Evolutionary conservation across 345 rosid genomes (phyloP), one percentile per base, ranked within the genome.

Genomic region (Cardamine occulta): DNA sequence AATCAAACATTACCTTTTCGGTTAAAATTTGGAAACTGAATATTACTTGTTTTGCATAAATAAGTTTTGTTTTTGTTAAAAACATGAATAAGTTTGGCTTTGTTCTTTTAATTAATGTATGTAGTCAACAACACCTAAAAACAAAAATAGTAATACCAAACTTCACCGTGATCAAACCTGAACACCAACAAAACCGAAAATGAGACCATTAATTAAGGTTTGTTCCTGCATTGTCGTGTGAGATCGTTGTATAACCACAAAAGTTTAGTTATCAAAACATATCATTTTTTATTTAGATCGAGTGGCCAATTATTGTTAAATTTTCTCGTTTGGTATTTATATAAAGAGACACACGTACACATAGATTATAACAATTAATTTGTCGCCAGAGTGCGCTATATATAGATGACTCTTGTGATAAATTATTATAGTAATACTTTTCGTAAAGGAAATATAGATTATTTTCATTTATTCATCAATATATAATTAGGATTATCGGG

Each of bases 141-240:
- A 5, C 4, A n/a, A 37, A 31, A 67, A 14, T 12, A 28, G 14
- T 35, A 48, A 48, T 17, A 23, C 29, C 66, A 47, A 74, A 31
- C 24, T 66, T 47, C 66, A 21, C 18, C 26, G 9, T 42, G 18
- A 63, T 40, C 15, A 31, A 63, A 55, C 5, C 15, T 14, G 24
- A 54, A 45, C 40, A 74, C 23, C 28, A 74, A 57, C 26, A 19
- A 42, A 57, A 15, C 24, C 24, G 15, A 58, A 51, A n/a, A 45
- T 34, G 60, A 45, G 59, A 57, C 14, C 40, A 26, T 8, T 35
- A 44, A 47, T 8, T 35, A 44, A 57, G 44, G 10, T 15, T 64
- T 64, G 71, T 54, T 56, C 32, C 47, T 19, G 23, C 63, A 34
- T 19, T 44, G 52, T 66, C 40, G 51, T 24, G 34, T 66, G 54